These are phyloP conservation scores for Russula sp. DNA, from an alignment of 768 basidiomycete species.

Conservation along the genomic window DNA sequence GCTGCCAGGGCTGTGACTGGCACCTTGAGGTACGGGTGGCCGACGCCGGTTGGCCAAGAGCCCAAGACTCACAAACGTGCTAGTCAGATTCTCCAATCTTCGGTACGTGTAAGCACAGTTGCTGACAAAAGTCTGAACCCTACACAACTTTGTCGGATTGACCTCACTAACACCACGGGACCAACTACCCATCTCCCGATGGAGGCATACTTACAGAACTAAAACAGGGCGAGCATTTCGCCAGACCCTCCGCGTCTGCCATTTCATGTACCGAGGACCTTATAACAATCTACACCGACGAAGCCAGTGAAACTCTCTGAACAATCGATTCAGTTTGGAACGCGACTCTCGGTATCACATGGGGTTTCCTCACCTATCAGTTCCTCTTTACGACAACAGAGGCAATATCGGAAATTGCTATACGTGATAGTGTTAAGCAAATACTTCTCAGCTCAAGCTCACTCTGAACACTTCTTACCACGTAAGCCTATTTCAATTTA, in stretches of 20 bases:
- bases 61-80: background rate
- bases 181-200: too few species aligned
- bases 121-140: background rate
- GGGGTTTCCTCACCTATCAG: background rate
- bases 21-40: background rate
- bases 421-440: background rate
- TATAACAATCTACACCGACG: background rate
- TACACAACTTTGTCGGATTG: background rate
- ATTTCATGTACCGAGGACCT: background rate
- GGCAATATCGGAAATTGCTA: background rate
- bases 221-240: background rate
- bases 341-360: background rate
- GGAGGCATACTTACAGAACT: too few species aligned
- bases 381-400: background rate
- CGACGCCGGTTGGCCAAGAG: background rate
- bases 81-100: background rate
- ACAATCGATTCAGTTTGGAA: background rate
- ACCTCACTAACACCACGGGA: background rate
- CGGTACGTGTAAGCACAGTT: too few species aligned
- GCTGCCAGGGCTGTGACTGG: background rate
- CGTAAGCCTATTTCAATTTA: too few species aligned
- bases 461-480: too few species aligned
- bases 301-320: background rate
- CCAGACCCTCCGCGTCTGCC: background rate
- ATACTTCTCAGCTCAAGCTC: too few species aligned